Percentiles rank a stretch among this genome's conserved stretches.
phyloP scores from a whole-genome alignment of 768 basidiomycete genomes.

The Termitomyces sp. region DNA sequence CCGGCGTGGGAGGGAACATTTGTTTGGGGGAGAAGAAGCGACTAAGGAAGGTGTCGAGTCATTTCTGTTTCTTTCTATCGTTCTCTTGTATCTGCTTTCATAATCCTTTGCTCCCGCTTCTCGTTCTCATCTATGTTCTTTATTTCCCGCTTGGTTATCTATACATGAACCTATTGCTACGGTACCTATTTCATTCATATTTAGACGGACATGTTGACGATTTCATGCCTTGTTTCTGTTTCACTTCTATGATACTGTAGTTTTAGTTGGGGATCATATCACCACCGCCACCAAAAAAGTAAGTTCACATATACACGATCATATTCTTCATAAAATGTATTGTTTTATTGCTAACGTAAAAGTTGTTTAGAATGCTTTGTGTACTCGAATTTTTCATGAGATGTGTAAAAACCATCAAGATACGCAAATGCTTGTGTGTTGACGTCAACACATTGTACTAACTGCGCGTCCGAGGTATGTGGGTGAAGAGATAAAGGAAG shows the following conservation, averaged over 20 bases:
- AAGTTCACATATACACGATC: too few relatives aligned
- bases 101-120: not conserved
- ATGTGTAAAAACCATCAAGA: too few relatives aligned
- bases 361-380: too few relatives aligned
- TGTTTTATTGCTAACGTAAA: too few relatives aligned
- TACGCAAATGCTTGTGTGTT: too few relatives aligned
- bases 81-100: not conserved
- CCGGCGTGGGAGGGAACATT: slow-evolving; percentile 64
- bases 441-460: too few relatives aligned
- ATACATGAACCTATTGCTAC: not conserved
- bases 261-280: too few relatives aligned
- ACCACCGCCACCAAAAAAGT: too few relatives aligned
- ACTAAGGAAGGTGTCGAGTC: not conserved
- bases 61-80: not conserved
- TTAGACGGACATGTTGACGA: not conserved
- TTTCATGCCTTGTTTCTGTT: not conserved
- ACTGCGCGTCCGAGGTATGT: too few relatives aligned
- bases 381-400: too few relatives aligned
- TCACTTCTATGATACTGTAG: not conserved
- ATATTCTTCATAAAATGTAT: too few relatives aligned
- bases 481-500: too few relatives aligned
- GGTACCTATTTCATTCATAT: not conserved
- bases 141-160: not conserved
- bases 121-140: not conserved
- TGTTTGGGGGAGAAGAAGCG: slow-evolving; percentile 45